These are phyloP conservation scores for Pythium scleroteichum DNA, from an alignment of 352 stramenopile genomes.

Conservation along the genomic window DNA sequence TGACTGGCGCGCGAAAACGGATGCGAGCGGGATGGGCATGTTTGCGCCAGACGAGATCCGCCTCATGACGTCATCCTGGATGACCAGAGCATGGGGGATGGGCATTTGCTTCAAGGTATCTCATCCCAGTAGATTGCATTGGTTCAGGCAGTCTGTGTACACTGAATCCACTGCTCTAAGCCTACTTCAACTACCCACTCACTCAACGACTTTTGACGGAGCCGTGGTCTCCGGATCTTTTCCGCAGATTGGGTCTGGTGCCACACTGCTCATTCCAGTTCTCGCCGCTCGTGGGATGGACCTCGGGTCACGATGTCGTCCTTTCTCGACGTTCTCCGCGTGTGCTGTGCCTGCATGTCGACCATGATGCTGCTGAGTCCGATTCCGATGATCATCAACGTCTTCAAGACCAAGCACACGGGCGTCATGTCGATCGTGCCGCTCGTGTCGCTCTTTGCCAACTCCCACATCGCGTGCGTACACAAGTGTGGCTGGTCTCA, in stretches of 20 bases:
- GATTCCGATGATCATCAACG: slow-evolving; percentile 27
- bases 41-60: slow-evolving; percentile 2
- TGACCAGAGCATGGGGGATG: not conserved
- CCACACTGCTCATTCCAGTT: too few species aligned
- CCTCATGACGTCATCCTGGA: not conserved
- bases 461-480: not conserved
- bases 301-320: slow-evolving; percentile 26
- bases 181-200: too few species aligned
- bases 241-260: too few species aligned
- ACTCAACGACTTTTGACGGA: too few species aligned
- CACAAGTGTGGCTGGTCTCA: too few species aligned
- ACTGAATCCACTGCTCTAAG: too few species aligned
- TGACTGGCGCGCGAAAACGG: not conserved
- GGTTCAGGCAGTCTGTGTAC: too few species aligned
- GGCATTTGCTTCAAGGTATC: not conserved
- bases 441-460: slow-evolving; percentile 5
- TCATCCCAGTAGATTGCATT: not conserved
- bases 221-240: too few species aligned
- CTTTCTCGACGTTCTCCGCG: slow-evolving; percentile 37
- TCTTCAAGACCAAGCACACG: slow-evolving; percentile 36
- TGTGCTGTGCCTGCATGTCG: slow-evolving; percentile 29
- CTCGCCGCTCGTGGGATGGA: too few species aligned
- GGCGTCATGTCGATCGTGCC: slow-evolving; percentile 37
- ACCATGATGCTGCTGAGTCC: slow-evolving; percentile 39
- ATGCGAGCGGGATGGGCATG: slow-evolving; percentile 1